Evolutionary conservation across 345 rosid species (phyloP), one percentile per base, ranked within the genome.

Genomic region (Hibiscus tridactylites): DNA sequence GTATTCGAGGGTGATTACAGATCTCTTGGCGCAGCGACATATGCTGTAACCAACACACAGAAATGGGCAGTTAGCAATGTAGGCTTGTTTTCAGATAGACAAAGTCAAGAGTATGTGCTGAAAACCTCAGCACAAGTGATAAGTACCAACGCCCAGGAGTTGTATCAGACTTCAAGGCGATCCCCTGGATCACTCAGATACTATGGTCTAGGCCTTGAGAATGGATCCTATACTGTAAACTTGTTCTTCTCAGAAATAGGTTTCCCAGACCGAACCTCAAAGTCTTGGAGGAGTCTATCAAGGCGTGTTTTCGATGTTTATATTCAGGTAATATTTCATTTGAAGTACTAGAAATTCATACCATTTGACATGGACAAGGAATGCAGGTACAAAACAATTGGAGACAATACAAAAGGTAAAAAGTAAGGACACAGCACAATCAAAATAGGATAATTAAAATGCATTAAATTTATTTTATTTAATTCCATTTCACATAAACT

Each of bases 61-160:
- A 84, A 81, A 76, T 88, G 92, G 92, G 92, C 86, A 31, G 81
- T 83, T 56, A 84, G 90, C 79, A 83, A 76, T 72, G 83, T 71
- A 50, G 92, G 92, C 19, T 61, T 79, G 21, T 86, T 77, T 75
- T 54, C 80, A 59, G 85, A 83, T 10, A 81, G 83, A 66, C 46
- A 15, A 65, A 72, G 68, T 71, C 80, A 81, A 63, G 16, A 53
- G 63, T 82, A 82, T 56, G 42, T 54, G 61, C 64, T n/a, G 57
- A 57, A 16, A 54, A 75, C 80, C 19, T 7, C 7, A 9, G 24
- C 61, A 52, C 79, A 62, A 74, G 82, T 85, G 21, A 73, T 72
- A 52, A 77, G 77, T 77, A 83, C 87, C 39, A 70, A 44, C 60
- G 73, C 78, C 37, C 67, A 85, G 0, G 87, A 79, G 75, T 79